Conservation (phyloP, 345 rosid genomes). For the Sapria himalayana region DNA sequence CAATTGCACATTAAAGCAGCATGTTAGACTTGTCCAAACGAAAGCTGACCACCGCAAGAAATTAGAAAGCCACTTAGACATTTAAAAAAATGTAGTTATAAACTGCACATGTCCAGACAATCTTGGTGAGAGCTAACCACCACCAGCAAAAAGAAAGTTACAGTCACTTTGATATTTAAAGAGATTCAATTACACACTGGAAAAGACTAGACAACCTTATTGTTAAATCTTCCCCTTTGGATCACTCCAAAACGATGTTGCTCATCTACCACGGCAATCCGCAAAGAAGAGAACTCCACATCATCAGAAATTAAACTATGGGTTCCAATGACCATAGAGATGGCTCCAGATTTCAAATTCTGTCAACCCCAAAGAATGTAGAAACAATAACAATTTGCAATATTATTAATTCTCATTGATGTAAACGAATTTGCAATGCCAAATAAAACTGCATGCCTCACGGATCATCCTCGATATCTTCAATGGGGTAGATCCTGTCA, state of each 20-base stretch:
- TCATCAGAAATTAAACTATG: slow-evolving; percentile 79
- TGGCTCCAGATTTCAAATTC: slow-evolving; percentile 70
- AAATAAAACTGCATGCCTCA: slow-evolving; percentile 31
- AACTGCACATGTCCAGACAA: too few species aligned
- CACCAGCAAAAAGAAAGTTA: too few species aligned
- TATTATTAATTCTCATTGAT: too few species aligned
- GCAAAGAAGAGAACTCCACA: slow-evolving; percentile 60
- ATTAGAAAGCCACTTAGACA: too few species aligned
- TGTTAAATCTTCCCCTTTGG: slow-evolving; percentile 90
- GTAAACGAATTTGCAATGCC: slow-evolving; percentile 7
- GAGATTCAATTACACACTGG: too few species aligned
- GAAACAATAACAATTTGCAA: slow-evolving; percentile 10
- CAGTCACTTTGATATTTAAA: too few species aligned
- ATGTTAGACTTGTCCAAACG: too few species aligned
- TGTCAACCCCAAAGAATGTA: slow-evolving; percentile 15
- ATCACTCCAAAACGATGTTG: slow-evolving; percentile 97
- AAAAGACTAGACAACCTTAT: slow-evolving; percentile 48
- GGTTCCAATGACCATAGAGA: slow-evolving; percentile 82
- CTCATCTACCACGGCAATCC: slow-evolving; percentile 94
- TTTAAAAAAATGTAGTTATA: too few species aligned
- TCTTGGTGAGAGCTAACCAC: too few species aligned
- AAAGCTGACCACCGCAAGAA: too few species aligned
- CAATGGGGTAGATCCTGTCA: slow-evolving; percentile 75
- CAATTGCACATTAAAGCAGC: too few species aligned
- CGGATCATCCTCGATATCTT: slow-evolving; percentile 71